These are phyloP conservation scores for Bromus sterilis DNA, from an alignment of 176 grass and related monocot genomes.

Conservation along the genomic window DNA sequence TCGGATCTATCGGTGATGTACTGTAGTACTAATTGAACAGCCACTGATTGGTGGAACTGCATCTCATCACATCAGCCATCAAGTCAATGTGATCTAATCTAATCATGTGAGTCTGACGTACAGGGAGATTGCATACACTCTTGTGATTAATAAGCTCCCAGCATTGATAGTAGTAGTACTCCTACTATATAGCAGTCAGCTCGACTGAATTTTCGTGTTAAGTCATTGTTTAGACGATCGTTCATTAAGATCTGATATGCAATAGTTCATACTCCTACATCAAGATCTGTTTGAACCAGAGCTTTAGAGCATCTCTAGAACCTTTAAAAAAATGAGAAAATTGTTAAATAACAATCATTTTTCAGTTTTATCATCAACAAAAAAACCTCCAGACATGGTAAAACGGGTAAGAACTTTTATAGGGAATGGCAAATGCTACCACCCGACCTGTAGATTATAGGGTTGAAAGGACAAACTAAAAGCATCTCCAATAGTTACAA, in stretches of 20 bases:
- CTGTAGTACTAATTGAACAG: neutral
- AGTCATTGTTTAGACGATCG: neutral
- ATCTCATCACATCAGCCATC: neutral
- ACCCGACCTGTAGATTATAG: no score
- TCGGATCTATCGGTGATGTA: slow-evolving; percentile 2
- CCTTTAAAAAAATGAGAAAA: no score
- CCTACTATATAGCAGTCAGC: neutral
- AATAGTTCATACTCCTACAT: neutral
- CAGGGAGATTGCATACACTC: neutral
- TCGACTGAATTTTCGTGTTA: neutral
- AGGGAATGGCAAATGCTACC: no score
- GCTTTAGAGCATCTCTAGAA: no score
- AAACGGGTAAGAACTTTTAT: no score
- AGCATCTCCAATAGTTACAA: no score
- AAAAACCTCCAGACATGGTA: no score
- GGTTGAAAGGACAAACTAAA: no score
- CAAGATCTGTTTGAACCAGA: neutral
- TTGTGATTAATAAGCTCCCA: neutral
- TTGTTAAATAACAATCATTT: no score
- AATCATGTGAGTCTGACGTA: neutral
- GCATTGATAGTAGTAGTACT: neutral
- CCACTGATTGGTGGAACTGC: neutral
- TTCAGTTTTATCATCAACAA: no score
- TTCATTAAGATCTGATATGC: no score
- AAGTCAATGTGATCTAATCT: neutral